Conservation (phyloP, 352 stramenopile species). For the Phytophthora gonapodyides region DNA sequence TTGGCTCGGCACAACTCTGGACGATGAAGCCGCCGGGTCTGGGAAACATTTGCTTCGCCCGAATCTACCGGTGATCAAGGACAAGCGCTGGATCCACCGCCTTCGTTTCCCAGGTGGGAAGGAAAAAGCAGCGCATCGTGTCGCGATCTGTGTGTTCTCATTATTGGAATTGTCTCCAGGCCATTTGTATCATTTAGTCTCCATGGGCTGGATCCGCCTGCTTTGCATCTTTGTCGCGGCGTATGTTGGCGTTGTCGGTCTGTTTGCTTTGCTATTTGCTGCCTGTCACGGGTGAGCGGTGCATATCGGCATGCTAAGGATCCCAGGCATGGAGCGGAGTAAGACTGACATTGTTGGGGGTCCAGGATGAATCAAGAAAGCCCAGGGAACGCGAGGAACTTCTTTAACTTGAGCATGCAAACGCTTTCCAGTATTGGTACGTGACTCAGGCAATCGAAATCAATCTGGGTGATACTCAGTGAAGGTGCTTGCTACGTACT, state of each 20-base stretch:
- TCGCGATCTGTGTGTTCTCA: not conserved
- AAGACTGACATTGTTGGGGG: not conserved
- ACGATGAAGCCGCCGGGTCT: constrained; percentile 26
- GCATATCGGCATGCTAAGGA: not conserved
- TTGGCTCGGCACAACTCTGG: constrained; percentile 60
- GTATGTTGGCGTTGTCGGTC: constrained; percentile 49
- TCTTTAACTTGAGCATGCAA: constrained; percentile 67
- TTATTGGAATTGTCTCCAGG: constrained; percentile 19
- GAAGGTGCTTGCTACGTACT: no score
- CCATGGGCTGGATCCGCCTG: constrained; percentile 49
- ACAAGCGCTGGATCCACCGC: constrained; percentile 45
- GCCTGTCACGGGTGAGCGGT: constrained; percentile 41
- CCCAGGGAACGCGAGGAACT: constrained; percentile 40
- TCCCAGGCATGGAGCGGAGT: not conserved
- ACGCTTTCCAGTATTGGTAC: constrained; percentile 62
- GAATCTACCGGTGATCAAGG: constrained; percentile 50
- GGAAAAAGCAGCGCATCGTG: not conserved
- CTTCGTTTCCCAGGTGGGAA: constrained; percentile 37
- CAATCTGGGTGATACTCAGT: no score
- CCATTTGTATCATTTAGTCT: constrained; percentile 55
- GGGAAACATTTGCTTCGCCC: constrained; percentile 42
- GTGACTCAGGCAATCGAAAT: not conserved
- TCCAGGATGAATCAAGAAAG: constrained; percentile 8
- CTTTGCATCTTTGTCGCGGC: constrained; percentile 51
- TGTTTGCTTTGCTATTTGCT: constrained; percentile 56